Base-by-base conservation (phyloP, 2,329 filamentous ascomycete genomes). In the Coniochaeta sp. region DNA sequence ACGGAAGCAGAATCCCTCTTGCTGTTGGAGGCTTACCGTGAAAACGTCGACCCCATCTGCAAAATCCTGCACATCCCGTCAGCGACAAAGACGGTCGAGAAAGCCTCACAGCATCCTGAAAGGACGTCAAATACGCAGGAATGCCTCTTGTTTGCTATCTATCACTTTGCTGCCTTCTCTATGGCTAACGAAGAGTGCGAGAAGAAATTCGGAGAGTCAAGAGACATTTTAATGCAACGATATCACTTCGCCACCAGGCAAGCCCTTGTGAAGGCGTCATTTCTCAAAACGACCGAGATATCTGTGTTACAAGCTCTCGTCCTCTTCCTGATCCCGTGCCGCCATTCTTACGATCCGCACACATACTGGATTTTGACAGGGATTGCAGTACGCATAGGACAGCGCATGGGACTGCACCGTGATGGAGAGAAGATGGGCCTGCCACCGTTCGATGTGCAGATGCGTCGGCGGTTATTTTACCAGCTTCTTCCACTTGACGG, bases 391-490 rank as follows among this genome's bases (percentile, higher is more conserved):
- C 79, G 81, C 42, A 80, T 83, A 50, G 80, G 79, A 1, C 77
- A 81, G 62, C 75, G 79, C 9, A 79, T 85, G 70, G 81, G 81
- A 1, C 69, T 85, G 7, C 76, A 85, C 56, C 74, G 69, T 57
- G 81, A 85, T 66, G 71, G 75, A 0, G 65, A 66, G 1, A 67
- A 72, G 9, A 63, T 72, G 1, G 63, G 66, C 60, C 44, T 74
- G 7, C 58, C 58, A 47, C 72, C 66, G 47, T 83, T 77, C 55
- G 81, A 86, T 57, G 76, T 75, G 0, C 79, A 86, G 67, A 77
- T 84, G 71, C 75, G 81, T 6, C 78, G 82, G 42, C 74, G 83
- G 50, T 70, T 85, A 4, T 62, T 80, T 77, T 85, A 80, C 80
- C 75, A 80, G 19, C 70, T 85, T 2, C 66, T 81, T 1, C 70